Conservation (phyloP, 192 early-diverging fungal species). For the Tieghemiomyces parasiticus region DNA sequence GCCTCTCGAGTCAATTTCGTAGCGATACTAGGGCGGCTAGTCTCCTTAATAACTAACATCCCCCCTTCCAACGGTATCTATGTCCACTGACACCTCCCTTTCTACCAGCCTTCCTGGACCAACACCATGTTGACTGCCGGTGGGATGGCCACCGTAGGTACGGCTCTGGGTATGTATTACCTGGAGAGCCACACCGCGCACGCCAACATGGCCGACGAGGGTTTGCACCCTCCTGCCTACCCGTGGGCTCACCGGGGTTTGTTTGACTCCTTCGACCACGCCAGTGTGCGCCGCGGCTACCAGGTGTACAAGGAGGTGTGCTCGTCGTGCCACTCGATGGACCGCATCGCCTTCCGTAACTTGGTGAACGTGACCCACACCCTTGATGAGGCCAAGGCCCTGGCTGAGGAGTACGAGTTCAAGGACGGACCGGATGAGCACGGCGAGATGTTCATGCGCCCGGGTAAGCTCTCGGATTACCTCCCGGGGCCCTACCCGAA, state of each 20-base stretch:
- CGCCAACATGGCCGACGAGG: slow-evolving; percentile 80
- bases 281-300: slow-evolving; percentile 95
- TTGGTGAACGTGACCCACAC: slow-evolving; percentile 89
- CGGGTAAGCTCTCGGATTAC: slow-evolving; percentile 87
- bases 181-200: slow-evolving; percentile 35
- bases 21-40: too few species aligned
- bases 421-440: slow-evolving; percentile 82
- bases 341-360: slow-evolving; percentile 88
- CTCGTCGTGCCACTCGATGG: slow-evolving; percentile 91
- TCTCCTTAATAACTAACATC: too few species aligned
- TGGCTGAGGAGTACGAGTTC: slow-evolving; percentile 89
- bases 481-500: slow-evolving; percentile 87
- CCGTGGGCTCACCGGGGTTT: slow-evolving; percentile 76
- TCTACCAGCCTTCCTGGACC: slow-evolving; percentile 10
- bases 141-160: slow-evolving; percentile 39
- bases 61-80: too few species aligned
- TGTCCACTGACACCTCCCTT: too few species aligned
- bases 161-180: slow-evolving; percentile 32
- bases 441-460: slow-evolving; percentile 84
- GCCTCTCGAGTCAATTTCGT: too few species aligned
- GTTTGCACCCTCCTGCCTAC: slow-evolving; percentile 77
- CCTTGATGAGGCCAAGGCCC: slow-evolving; percentile 79
- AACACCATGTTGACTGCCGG: slow-evolving; percentile 21
- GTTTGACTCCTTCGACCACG: slow-evolving; percentile 84
- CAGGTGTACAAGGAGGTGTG: slow-evolving; percentile 99